Evolutionary conservation across 345 rosid genomes (phyloP).

Genomic region (Physaria fendleri): DNA sequence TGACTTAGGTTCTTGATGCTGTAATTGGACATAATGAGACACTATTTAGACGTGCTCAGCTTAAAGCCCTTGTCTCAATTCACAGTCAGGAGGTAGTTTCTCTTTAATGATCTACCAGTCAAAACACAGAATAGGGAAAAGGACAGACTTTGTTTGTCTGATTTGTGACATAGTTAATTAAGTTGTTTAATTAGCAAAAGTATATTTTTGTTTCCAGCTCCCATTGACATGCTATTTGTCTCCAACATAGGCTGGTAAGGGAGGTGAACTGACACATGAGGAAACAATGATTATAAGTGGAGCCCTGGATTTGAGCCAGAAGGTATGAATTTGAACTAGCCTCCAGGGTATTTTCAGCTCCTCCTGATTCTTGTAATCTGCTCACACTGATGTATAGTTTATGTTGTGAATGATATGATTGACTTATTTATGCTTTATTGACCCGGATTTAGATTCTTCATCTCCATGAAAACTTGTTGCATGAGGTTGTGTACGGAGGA

Average conservation of each 20-base stretch:
- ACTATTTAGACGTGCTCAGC: slow-evolving; percentile 72
- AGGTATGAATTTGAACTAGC: slow-evolving; percentile 38
- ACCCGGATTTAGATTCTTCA: background rate
- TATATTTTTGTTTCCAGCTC: slow-evolving; percentile 19
- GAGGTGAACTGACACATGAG: slow-evolving; percentile 97
- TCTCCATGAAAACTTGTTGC: background rate
- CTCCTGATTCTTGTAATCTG: background rate
- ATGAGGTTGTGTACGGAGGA: background rate
- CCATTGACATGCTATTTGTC: slow-evolving; percentile 21
- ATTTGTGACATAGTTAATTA: background rate
- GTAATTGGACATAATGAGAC: slow-evolving; percentile 64
- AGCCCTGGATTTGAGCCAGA: slow-evolving; percentile 88
- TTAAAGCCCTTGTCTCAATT: slow-evolving; percentile 80
- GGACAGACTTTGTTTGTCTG: background rate
- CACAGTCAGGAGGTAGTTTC: slow-evolving; percentile 66
- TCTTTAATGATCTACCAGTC: background rate
- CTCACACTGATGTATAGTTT: background rate
- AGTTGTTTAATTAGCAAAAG: slow-evolving; percentile 10
- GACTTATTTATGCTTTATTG: background rate
- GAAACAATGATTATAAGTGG: slow-evolving; percentile 96
- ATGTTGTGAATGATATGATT: background rate
- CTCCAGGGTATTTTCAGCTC: background rate
- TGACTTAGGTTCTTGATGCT: slow-evolving; percentile 57
- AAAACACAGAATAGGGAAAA: background rate
- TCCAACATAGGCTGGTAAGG: slow-evolving; percentile 79